These are phyloP conservation scores for Teratosphaeria destructans DNA, from an alignment of 2,329 filamentous ascomycete genomes.

Conservation along the genomic window DNA sequence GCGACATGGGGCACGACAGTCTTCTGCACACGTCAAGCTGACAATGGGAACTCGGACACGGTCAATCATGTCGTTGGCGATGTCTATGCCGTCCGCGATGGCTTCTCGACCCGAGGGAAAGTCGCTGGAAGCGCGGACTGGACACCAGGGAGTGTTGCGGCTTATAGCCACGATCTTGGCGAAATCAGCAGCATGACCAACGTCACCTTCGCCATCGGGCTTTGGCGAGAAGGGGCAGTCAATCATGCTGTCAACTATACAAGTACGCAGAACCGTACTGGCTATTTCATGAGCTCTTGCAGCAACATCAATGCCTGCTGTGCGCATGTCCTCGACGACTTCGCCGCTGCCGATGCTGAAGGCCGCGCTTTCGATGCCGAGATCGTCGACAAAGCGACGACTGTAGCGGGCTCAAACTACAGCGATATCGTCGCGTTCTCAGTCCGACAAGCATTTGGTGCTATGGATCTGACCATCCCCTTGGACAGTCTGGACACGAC, in stretches of 20 bases:
- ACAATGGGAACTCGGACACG: slow-evolving; percentile 11
- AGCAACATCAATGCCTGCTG: slow-evolving; percentile 26
- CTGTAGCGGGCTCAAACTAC: slow-evolving; percentile 38
- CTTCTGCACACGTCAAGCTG: slow-evolving; percentile 28
- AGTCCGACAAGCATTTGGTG: slow-evolving; percentile 43
- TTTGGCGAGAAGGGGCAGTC: slow-evolving; percentile 31
- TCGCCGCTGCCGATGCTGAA: slow-evolving; percentile 26
- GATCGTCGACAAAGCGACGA: slow-evolving; percentile 21
- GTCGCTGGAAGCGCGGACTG: slow-evolving; percentile 21
- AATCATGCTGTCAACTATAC: slow-evolving; percentile 36
- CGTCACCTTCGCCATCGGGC: slow-evolving; percentile 31
- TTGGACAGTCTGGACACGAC: slow-evolving; percentile 52
- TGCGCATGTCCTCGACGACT: slow-evolving; percentile 32
- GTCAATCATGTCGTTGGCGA: slow-evolving; percentile 19
- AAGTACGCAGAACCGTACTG: slow-evolving; percentile 26
- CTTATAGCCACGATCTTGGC: slow-evolving; percentile 32
- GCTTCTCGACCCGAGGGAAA: slow-evolving; percentile 25
- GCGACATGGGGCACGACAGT: slow-evolving; percentile 34
- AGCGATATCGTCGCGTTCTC: slow-evolving; percentile 41
- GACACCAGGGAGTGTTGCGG: slow-evolving; percentile 20
- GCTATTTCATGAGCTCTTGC: slow-evolving; percentile 31
- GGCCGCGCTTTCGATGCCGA: slow-evolving; percentile 16
- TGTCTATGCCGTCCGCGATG: slow-evolving; percentile 17
- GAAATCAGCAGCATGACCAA: slow-evolving; percentile 10
- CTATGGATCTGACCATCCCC: slow-evolving; percentile 32